Base-by-base conservation (phyloP, 2,329 filamentous ascomycete species). In the Fusarium sp. region DNA sequence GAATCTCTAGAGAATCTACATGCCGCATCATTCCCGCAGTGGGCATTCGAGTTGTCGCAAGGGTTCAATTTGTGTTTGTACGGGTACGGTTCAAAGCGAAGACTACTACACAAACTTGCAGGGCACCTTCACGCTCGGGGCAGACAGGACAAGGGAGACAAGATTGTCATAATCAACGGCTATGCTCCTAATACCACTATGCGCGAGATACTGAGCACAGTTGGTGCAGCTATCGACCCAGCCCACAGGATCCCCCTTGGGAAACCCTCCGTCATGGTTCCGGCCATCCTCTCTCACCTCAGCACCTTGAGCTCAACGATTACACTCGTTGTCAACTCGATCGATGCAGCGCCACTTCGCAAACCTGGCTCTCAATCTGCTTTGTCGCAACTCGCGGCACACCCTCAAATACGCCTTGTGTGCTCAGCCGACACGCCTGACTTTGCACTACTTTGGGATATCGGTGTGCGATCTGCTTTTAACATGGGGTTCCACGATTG, bases 401-500 rank as follows among this genome's bases (percentile, higher is more conserved):
- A 95, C 71, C 88, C 90, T 1, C 84, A 84, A 38, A 85, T 98
- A 64, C 87, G 85, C 52, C 82, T 98, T 24, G 78, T 96, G 28
- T 92, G 91, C 70, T 96, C 94, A 2, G 91, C 91, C 56, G 95
- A 98, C 79, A 94, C 93, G 10, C 93, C 94, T 8, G 93, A 92
- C 72, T 97, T 97, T 74, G 83, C 93, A 1, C 80, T 97, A 2
- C 85, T 98, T 49, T 99, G 95, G 94, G 94, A 97, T 78, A 90
- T 92, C 52, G 90, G 89, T 54, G 84, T 94, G n/a, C 90, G 92
- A 45, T 90, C 93, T 17, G 88, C 91, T 26, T 93, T 94, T 79
- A 91, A 92, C 76, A 94, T 97, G 70, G 82, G 93, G 26, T 97
- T 96, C 79, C 96, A 99, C 80, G 94, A 99, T 80, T 91, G 91